A percentile compares a stretch with the other conserved stretches of the same genome.
Evolutionary conservation across 306 rosid genomes (phyloP).

Genomic region (Gleditsia sinensis): DNA sequence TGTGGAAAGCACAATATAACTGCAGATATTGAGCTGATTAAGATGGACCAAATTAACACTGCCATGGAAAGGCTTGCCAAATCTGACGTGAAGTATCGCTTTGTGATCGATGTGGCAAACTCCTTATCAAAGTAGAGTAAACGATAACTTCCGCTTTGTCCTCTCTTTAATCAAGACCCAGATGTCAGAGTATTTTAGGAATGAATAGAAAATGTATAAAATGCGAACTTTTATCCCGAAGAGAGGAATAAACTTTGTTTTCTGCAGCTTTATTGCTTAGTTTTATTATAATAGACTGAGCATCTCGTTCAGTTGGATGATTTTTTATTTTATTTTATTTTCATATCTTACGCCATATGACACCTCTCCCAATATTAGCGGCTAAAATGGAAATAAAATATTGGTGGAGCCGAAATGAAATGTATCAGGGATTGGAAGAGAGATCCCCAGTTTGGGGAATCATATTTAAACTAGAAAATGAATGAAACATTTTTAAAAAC

Average conservation of each 20-base stretch:
- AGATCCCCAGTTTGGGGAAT: too few relatives aligned
- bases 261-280: neutral
- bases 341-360: too few relatives aligned
- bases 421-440: neutral
- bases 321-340: too few relatives aligned
- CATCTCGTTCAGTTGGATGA: neutral
- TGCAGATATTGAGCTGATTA: constrained; percentile 78
- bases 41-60: constrained; percentile 63
- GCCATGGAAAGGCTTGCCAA: constrained; percentile 85
- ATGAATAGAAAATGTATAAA: too few relatives aligned
- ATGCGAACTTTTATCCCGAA: neutral
- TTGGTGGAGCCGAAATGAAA: neutral
- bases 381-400: neutral
- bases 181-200: neutral
- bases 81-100: constrained; percentile 81
- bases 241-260: neutral
- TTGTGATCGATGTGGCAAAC: constrained; percentile 84
- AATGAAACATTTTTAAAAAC: too few relatives aligned
- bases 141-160: neutral
- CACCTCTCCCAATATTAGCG: neutral
- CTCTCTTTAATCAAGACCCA: neutral
- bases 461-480: too few relatives aligned
- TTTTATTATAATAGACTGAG: neutral
- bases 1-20: constrained; percentile 72
- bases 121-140: constrained; percentile 43